phyloP scores from a whole-genome alignment of 2,329 filamentous ascomycete species.

The Sporothrix pseudoabietina region DNA sequence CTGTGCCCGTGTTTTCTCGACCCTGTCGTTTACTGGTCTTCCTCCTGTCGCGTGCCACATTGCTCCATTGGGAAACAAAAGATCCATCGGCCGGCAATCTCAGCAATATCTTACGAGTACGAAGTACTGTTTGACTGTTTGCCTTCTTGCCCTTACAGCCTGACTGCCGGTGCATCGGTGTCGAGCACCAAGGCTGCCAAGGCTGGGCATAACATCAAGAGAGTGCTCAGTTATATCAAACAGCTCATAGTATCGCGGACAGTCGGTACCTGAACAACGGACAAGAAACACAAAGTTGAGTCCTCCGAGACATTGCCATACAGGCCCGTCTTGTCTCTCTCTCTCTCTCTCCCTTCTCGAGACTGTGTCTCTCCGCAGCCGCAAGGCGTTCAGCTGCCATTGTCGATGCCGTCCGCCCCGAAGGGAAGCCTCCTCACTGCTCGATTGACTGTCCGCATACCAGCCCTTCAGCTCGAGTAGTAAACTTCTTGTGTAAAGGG shows the following conservation, averaged over 20 bases:
- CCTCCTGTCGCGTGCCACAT: constrained; percentile 11
- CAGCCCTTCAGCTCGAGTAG: not conserved
- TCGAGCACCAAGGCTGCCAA: constrained; percentile 4
- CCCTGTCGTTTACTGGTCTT: not conserved
- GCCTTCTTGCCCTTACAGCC: not conserved
- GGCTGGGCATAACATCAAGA: not conserved
- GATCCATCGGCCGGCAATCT: not conserved
- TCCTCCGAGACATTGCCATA: constrained; percentile 7
- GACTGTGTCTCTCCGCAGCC: not conserved
- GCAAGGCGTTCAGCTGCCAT: not conserved
- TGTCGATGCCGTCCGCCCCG: not conserved
- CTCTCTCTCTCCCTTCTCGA: not conserved
- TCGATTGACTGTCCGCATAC: not conserved
- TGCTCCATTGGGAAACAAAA: constrained; percentile 1
- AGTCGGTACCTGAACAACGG: not conserved
- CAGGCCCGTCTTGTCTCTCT: not conserved
- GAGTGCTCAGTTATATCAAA: no score
- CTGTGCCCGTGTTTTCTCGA: not conserved
- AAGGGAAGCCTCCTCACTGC: not conserved
- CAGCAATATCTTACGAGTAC: not conserved
- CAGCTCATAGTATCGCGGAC: not conserved
- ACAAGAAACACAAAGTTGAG: constrained; percentile 18
- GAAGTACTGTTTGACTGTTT: not conserved
- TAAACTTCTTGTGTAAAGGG: not conserved
- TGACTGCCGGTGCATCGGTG: not conserved